phyloP scores from a whole-genome alignment of 352 stramenopile species.

The Pythium coloratum region DNA sequence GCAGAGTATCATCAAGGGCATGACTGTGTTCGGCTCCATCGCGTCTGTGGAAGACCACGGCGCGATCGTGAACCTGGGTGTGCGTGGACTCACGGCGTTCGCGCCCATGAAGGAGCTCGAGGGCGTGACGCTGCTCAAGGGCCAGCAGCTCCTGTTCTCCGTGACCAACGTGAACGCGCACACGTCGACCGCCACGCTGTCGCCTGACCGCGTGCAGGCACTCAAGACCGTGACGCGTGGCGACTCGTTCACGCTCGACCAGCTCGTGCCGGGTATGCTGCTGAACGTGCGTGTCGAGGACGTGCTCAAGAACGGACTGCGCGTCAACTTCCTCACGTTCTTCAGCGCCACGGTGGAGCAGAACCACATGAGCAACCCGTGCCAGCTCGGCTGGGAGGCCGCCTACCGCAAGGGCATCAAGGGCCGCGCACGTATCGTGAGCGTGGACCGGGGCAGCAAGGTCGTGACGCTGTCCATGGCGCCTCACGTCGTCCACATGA shows the following conservation, averaged over 20 bases:
- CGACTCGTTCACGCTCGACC: slow-evolving; percentile 85
- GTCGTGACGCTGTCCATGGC: slow-evolving; percentile 83
- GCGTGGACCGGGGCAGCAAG: slow-evolving; percentile 74
- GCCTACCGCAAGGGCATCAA: slow-evolving; percentile 83
- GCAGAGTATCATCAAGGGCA: slow-evolving; percentile 62
- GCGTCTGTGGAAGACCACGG: slow-evolving; percentile 93
- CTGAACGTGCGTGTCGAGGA: slow-evolving; percentile 92
- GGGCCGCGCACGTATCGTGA: slow-evolving; percentile 83
- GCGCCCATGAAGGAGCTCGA: slow-evolving; percentile 76
- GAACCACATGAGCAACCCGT: slow-evolving; percentile 88
- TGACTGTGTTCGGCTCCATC: slow-evolving; percentile 86
- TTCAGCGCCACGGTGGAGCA: slow-evolving; percentile 88
- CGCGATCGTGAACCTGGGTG: slow-evolving; percentile 90
- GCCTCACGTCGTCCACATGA: slow-evolving; percentile 84
- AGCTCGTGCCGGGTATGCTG: slow-evolving; percentile 92
- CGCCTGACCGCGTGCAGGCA: slow-evolving; percentile 54
- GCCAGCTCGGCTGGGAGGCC: slow-evolving; percentile 71
- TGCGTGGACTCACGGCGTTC: slow-evolving; percentile 76
- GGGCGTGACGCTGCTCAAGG: slow-evolving; percentile 35
- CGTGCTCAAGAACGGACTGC: slow-evolving; percentile 80
- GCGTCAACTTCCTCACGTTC: slow-evolving; percentile 88
- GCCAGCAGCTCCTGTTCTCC: slow-evolving; percentile 69
- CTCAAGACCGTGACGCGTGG: slow-evolving; percentile 82
- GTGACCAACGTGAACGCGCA: slow-evolving; percentile 75
- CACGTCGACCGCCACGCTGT: slow-evolving; percentile 76